Percentiles rank a stretch among this genome's conserved stretches.
These are phyloP conservation scores for Malassezia nana DNA, from an alignment of 1,284 basidiomycete genomes.

Conservation along the genomic window DNA sequence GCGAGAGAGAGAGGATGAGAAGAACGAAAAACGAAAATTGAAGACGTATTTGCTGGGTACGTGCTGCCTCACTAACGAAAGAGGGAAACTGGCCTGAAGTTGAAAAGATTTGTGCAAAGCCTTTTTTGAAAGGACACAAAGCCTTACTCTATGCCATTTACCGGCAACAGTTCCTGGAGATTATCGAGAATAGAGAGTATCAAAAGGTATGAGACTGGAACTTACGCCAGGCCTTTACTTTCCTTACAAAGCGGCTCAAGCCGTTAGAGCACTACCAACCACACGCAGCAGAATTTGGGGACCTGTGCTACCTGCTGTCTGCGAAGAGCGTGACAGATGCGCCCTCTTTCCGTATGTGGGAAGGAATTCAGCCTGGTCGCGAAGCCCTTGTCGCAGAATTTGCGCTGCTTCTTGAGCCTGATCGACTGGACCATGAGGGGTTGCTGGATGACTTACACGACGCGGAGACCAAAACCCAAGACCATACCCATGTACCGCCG, in stretches of 20 bases:
- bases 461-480: neutral
- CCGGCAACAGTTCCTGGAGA: constrained; percentile 51
- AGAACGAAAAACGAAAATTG: constrained; percentile 48
- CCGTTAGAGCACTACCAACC: constrained; percentile 54
- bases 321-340: constrained; percentile 51
- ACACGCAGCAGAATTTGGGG: constrained; percentile 51
- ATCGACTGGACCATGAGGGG: constrained; percentile 30
- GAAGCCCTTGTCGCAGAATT: constrained; percentile 50
- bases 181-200: constrained; percentile 51
- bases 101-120: constrained; percentile 48
- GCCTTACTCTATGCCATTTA: constrained; percentile 50
- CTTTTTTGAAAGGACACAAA: constrained; percentile 51
- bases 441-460: neutral
- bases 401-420: constrained; percentile 36
- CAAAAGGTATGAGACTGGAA: constrained; percentile 23
- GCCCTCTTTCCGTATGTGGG: constrained; percentile 51
- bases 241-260: constrained; percentile 52
- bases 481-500: constrained; percentile 47
- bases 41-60: constrained; percentile 50
- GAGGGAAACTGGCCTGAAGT: constrained; percentile 52
- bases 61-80: constrained; percentile 16
- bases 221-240: constrained; percentile 50
- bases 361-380: constrained; percentile 49
- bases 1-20: constrained; percentile 40
- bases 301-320: constrained; percentile 51